Conservation (phyloP, 306 rosid species). For the Phaseolus lunatus region DNA sequence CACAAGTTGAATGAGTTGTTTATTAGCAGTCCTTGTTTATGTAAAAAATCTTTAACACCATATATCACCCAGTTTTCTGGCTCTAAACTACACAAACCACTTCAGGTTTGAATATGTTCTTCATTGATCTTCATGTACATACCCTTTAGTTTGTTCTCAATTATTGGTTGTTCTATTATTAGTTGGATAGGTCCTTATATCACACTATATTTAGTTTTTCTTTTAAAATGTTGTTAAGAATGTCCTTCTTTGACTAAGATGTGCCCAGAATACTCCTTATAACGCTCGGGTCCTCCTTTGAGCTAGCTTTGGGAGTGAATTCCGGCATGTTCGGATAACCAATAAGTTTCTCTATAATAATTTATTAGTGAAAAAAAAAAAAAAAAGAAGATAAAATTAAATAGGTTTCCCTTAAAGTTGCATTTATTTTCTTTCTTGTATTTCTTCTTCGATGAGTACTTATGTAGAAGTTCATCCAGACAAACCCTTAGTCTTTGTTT, state of each 20-base stretch:
- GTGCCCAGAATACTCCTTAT: background rate
- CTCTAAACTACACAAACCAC: background rate
- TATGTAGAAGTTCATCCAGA: too few species aligned
- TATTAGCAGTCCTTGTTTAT: background rate
- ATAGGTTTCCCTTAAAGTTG: too few species aligned
- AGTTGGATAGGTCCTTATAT: background rate
- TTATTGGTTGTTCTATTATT: background rate
- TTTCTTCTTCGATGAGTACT: too few species aligned
- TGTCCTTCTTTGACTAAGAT: background rate
- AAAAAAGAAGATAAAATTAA: too few species aligned
- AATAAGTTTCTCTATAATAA: too few species aligned
- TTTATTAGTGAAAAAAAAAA: too few species aligned
- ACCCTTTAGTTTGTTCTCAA: background rate
- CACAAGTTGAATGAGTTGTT: background rate
- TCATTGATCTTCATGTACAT: background rate
- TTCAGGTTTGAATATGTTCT: background rate
- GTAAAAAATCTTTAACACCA: background rate
- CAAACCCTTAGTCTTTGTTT: too few species aligned
- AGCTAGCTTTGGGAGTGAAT: constrained; percentile 5
- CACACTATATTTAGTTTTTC: background rate
- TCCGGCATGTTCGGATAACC: too few species aligned
- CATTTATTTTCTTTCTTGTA: too few species aligned
- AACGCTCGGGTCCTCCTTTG: background rate
- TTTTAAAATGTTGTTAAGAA: background rate
- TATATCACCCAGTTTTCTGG: background rate